A percentile compares a stretch with the other conserved stretches of the same genome.
Conservation (phyloP, 495 filamentous ascomycete species). For the Halenospora varia region DNA sequence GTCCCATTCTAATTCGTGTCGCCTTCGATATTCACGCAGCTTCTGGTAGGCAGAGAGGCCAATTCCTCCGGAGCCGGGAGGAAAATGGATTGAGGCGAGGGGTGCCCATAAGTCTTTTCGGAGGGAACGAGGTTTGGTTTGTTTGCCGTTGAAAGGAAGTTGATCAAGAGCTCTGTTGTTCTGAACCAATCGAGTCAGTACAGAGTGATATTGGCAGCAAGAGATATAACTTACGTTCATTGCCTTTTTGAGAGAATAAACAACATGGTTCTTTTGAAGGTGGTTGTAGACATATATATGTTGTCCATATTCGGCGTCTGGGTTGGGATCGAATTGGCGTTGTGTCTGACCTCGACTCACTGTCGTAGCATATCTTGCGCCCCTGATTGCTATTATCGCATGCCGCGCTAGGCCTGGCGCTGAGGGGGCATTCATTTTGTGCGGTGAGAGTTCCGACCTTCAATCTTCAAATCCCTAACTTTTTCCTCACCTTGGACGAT, state of each 20-base stretch:
- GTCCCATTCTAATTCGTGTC: conserved; percentile 64
- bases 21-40: conserved; percentile 73
- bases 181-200: conserved; percentile 31
- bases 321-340: not conserved
- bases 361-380: conserved; percentile 5
- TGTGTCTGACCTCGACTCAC: not conserved
- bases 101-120: conserved; percentile 93
- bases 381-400: not conserved
- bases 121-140: conserved; percentile 70
- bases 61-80: conserved; percentile 43
- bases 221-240: conserved; percentile 53
- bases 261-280: conserved; percentile 71
- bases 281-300: conserved; percentile 83
- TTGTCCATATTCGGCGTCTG: conserved; percentile 42
- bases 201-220: not conserved
- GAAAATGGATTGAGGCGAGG: conserved; percentile 71
- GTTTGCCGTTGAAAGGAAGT: conserved; percentile 85
- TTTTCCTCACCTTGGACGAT: not conserved
- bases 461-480: not conserved
- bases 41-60: conserved; percentile 74
- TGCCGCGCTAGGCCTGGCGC: conserved; percentile 6
- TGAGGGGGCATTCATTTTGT: conserved; percentile 16
- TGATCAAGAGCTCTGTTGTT: conserved; percentile 67
- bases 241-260: conserved; percentile 70
- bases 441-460: not conserved